phyloP scores from a whole-genome alignment of 2,329 filamentous ascomycete genomes.

The Pseudogymnoascus verrucosus region DNA sequence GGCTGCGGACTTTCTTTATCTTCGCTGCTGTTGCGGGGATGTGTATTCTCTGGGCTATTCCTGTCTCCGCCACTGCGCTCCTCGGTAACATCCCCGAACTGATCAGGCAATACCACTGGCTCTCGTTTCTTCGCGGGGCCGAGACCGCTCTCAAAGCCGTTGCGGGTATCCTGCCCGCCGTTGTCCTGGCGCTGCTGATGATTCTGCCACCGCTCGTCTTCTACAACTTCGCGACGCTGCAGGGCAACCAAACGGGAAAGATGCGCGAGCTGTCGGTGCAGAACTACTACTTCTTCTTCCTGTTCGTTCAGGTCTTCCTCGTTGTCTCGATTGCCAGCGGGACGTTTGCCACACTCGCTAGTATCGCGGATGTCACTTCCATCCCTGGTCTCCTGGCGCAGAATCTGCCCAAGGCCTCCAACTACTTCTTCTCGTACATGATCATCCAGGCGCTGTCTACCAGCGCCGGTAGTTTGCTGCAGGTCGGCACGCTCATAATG shows the following conservation, averaged over 20 bases:
- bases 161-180: slow-evolving; percentile 78
- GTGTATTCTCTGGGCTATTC: slow-evolving; percentile 82
- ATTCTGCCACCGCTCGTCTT: slow-evolving; percentile 75
- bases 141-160: slow-evolving; percentile 56
- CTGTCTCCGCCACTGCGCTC: slow-evolving; percentile 79
- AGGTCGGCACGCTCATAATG: slow-evolving; percentile 67
- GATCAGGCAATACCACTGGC: slow-evolving; percentile 57
- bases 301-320: slow-evolving; percentile 92
- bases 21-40: slow-evolving; percentile 61
- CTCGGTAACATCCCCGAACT: slow-evolving; percentile 70
- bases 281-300: slow-evolving; percentile 84
- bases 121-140: slow-evolving; percentile 57
- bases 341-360: slow-evolving; percentile 55
- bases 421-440: slow-evolving; percentile 99
- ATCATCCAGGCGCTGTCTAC: slow-evolving; percentile 87
- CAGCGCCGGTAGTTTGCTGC: slow-evolving; percentile 80
- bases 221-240: slow-evolving; percentile 60
- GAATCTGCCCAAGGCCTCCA: slow-evolving; percentile 77
- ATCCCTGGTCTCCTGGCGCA: slow-evolving; percentile 65
- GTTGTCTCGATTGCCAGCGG: slow-evolving; percentile 79
- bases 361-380: slow-evolving; percentile 52
- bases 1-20: slow-evolving; percentile 53
- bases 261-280: slow-evolving; percentile 78
- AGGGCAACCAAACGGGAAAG: slow-evolving; percentile 76
- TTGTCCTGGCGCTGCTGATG: slow-evolving; percentile 69